Percentiles rank a stretch among this genome's conserved stretches.
Evolutionary conservation across 163 green algal species (phyloP).

Genomic region (Trebouxia gelatinosa): DNA sequence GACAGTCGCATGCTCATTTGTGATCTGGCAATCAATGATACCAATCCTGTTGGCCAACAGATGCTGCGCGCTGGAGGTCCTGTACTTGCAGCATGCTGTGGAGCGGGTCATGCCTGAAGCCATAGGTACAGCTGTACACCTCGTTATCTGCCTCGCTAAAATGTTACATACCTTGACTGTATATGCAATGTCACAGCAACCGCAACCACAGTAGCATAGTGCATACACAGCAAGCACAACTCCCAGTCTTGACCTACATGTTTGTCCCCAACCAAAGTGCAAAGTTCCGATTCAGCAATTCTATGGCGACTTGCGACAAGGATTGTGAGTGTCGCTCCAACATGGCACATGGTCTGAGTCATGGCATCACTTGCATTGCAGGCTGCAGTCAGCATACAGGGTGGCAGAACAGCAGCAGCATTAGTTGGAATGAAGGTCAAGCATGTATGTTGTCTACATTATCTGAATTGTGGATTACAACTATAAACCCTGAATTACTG

Average conservation of each 20-base stretch:
- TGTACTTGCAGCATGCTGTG: conserved; percentile 8
- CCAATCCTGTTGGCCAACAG: conserved; percentile 16
- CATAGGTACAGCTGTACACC: not conserved
- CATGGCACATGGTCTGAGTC: too few relatives aligned
- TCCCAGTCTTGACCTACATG: not conserved
- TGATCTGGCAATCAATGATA: conserved; percentile 1
- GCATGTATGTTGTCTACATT: not conserved
- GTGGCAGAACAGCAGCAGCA: not conserved
- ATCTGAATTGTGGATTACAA: not conserved
- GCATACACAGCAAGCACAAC: not conserved
- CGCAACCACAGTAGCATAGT: not conserved
- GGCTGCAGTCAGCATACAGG: not conserved
- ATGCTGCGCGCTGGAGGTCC: conserved; percentile 9
- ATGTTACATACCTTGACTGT: not conserved
- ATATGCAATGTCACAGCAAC: not conserved
- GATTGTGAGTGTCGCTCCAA: too few relatives aligned
- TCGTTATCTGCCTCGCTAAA: not conserved
- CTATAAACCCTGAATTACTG: too few relatives aligned
- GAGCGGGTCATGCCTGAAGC: not conserved
- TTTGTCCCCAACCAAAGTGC: not conserved
- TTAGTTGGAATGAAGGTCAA: too few relatives aligned
- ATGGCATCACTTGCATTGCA: not conserved
- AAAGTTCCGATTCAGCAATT: too few relatives aligned
- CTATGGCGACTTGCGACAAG: too few relatives aligned
- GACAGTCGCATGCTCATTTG: not conserved